Evolutionary conservation across 164 flowering plant genomes (phyloP).

Genomic region (Euptelea pleiosperma): DNA sequence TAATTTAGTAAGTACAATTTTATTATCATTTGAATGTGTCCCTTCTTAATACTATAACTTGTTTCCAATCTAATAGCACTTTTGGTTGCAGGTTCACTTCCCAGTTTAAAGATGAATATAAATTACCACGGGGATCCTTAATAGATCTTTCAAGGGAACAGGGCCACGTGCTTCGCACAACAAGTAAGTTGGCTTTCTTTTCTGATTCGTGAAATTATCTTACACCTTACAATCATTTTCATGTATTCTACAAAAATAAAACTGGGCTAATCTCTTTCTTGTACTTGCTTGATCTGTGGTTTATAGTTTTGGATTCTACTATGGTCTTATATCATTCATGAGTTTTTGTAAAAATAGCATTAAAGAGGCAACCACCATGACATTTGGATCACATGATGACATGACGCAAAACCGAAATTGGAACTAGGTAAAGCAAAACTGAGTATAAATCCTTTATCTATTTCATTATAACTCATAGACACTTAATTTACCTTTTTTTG

Average conservation of each 20-base stretch:
- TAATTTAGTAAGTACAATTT: neutral
- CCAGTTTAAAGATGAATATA: constrained; percentile 80
- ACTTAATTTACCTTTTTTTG: neutral
- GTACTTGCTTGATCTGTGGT: neutral
- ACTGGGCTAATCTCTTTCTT: neutral
- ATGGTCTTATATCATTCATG: neutral
- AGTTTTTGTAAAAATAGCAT: neutral
- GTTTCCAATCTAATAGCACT: neutral
- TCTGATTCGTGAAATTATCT: neutral
- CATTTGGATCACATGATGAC: neutral
- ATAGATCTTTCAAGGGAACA: constrained; percentile 73
- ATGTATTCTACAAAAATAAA: neutral
- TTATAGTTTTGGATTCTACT: neutral
- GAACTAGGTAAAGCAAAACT: neutral
- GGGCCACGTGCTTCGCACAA: constrained; percentile 65
- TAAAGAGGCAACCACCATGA: neutral
- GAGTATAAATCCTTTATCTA: neutral
- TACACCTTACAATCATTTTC: neutral
- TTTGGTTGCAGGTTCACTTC: constrained; percentile 72
- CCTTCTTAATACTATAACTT: neutral
- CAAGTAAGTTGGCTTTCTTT: constrained; percentile 41
- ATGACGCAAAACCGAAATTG: neutral
- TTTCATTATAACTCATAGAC: neutral
- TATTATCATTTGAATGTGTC: neutral
- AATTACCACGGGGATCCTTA: constrained; percentile 71